A percentile compares a stretch with the other conserved stretches of the same genome.
Evolutionary conservation across 371 early-diverging fungal genomes (phyloP).

Genomic region (Batrachochytrium dendrobatidis): DNA sequence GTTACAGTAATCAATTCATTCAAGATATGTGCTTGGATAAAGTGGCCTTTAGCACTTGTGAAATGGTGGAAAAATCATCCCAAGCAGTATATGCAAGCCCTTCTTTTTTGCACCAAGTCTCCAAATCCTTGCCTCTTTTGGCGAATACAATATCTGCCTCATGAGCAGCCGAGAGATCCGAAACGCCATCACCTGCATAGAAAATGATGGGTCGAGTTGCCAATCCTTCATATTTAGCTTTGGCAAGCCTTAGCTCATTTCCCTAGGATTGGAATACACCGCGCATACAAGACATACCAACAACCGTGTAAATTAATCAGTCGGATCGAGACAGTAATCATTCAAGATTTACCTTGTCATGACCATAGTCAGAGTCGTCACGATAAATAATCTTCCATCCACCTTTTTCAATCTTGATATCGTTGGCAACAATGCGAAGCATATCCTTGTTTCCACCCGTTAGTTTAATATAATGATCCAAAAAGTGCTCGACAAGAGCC

Average conservation of each 20-base stretch:
- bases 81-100: conserved; percentile 46
- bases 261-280: too few species aligned
- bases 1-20: too few species aligned
- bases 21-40: too few species aligned
- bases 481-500: conserved; percentile 38
- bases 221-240: conserved; percentile 14
- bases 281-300: too few species aligned
- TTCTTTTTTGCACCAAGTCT: conserved; percentile 49
- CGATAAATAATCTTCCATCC: conserved; percentile 53
- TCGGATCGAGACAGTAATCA: conserved; percentile 20
- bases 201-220: conserved; percentile 39
- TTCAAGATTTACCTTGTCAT: too few species aligned
- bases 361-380: conserved; percentile 53
- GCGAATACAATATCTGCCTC: conserved; percentile 60
- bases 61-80: conserved; percentile 44
- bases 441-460: conserved; percentile 21
- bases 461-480: conserved; percentile 40
- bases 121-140: conserved; percentile 52
- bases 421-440: conserved; percentile 44
- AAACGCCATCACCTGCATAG: conserved; percentile 64
- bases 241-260: conserved; percentile 6
- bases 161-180: conserved; percentile 61
- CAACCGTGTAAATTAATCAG: not conserved
- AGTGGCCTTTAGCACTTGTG: too few species aligned
- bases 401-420: conserved; percentile 26